Conservation (phyloP, 192 early-diverging fungal species). For the Gamsiella multidivaricata region DNA sequence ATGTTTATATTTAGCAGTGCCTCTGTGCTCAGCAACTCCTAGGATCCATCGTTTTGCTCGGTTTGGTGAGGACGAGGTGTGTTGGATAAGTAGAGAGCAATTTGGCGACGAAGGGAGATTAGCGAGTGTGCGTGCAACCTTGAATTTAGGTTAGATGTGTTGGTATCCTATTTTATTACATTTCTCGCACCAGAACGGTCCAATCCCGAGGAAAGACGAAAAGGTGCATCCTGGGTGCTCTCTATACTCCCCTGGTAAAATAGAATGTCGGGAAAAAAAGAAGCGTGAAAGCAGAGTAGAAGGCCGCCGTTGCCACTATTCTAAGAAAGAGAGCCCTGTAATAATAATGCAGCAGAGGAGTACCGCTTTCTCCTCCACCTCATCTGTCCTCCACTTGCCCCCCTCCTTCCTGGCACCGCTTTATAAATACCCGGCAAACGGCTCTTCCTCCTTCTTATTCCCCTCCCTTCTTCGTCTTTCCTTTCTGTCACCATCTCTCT, state of each 20-base stretch:
- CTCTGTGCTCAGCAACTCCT: no score
- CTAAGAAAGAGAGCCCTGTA: no score
- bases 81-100: background rate
- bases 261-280: background rate
- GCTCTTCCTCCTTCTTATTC: background rate
- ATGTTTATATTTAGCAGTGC: no score
- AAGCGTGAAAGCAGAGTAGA: background rate
- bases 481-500: background rate
- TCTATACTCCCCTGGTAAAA: conserved; percentile 7
- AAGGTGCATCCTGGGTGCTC: background rate
- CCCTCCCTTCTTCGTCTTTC: background rate
- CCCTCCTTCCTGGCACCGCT: background rate
- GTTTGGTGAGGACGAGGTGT: conserved; percentile 12
- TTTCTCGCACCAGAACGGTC: background rate
- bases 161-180: no score
- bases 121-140: background rate
- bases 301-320: background rate
- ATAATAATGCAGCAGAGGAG: no score
- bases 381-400: background rate
- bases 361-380: background rate
- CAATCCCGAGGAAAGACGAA: background rate
- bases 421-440: conserved; percentile 27
- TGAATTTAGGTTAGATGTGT: background rate
- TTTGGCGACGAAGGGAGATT: no score
- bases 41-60: no score